Percentiles rank a stretch among this genome's conserved stretches.
These are phyloP conservation scores for Neophaeococcomyces aloes DNA, from an alignment of 2,329 filamentous ascomycete genomes.

Conservation along the genomic window DNA sequence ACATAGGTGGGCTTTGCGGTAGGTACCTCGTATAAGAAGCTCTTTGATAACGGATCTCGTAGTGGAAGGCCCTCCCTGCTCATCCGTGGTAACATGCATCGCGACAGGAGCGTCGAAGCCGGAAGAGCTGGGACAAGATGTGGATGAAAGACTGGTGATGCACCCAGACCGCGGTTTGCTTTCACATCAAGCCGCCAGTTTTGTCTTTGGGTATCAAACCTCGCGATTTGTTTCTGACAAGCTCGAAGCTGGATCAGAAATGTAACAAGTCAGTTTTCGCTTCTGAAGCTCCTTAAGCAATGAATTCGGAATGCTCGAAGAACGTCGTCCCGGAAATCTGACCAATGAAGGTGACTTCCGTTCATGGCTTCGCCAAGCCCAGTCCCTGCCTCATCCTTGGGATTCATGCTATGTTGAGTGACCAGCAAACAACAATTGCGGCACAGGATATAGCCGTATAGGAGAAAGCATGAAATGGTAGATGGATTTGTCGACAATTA, in stretches of 20 bases:
- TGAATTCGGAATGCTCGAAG: slow-evolving; percentile 16
- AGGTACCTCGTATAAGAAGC: slow-evolving; percentile 17
- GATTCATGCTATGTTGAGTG: background rate
- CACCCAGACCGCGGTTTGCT: slow-evolving; percentile 12
- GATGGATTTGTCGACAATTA: background rate
- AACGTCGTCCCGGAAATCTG: slow-evolving; percentile 16
- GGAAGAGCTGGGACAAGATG: slow-evolving; percentile 14
- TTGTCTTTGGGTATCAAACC: slow-evolving; percentile 13
- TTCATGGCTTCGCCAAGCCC: slow-evolving; percentile 12
- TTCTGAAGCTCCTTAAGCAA: slow-evolving; percentile 9
- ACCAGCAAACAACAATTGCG: too few species aligned
- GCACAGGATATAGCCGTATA: background rate
- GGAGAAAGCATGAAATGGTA: background rate
- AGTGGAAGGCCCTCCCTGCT: slow-evolving; percentile 17
- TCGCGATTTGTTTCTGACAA: slow-evolving; percentile 9
- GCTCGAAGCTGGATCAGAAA: slow-evolving; percentile 12
- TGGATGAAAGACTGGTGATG: slow-evolving; percentile 17
- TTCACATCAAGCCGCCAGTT: slow-evolving; percentile 13
- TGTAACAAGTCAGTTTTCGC: slow-evolving; percentile 11
- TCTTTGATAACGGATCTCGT: slow-evolving; percentile 12
- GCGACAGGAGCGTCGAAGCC: slow-evolving; percentile 8
- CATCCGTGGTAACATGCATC: slow-evolving; percentile 15
- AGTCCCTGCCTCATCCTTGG: background rate
- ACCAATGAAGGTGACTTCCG: slow-evolving; percentile 19
- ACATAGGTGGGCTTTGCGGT: slow-evolving; percentile 14